Evolutionary conservation across 2,329 filamentous ascomycete genomes (phyloP).

Genomic region (Claviceps sp.): DNA sequence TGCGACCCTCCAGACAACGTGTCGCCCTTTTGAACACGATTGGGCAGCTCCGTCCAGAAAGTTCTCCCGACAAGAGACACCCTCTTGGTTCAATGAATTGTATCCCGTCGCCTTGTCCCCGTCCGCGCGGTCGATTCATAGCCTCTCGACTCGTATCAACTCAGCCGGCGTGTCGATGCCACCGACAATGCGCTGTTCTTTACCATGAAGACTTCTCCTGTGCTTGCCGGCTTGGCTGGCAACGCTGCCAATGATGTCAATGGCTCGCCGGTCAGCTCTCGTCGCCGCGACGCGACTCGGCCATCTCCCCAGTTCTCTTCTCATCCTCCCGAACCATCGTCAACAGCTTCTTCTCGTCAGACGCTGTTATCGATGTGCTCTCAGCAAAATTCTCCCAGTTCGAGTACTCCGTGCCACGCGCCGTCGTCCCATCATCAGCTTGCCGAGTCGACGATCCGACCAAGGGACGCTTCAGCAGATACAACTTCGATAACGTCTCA

Average conservation of each 20-base stretch:
- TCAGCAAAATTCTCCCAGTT: conserved; percentile 1
- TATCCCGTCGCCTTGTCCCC: neutral
- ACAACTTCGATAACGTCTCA: neutral
- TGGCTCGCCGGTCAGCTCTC: conserved; percentile 36
- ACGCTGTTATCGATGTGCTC: conserved; percentile 10
- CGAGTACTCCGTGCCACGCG: conserved; percentile 12
- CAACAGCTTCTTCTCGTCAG: neutral
- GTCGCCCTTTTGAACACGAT: neutral
- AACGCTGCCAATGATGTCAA: conserved; percentile 33
- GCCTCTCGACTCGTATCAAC: neutral
- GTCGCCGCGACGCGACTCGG: conserved; percentile 15
- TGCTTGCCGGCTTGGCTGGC: conserved; percentile 31
- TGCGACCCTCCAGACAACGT: neutral
- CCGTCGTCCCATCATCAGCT: neutral
- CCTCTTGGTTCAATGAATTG: conserved; percentile 2
- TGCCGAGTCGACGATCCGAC: neutral
- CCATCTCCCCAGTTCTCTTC: conserved; percentile 13
- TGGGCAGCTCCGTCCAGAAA: neutral
- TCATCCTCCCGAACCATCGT: conserved; percentile 13
- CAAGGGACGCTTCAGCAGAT: neutral
- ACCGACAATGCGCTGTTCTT: conserved; percentile 34
- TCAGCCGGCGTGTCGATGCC: neutral
- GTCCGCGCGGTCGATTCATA: neutral
- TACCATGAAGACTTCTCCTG: conserved; percentile 46
- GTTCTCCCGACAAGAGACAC: neutral